phyloP scores from a whole-genome alignment of 257 asterid species.

The Solanum tarapatanum region DNA sequence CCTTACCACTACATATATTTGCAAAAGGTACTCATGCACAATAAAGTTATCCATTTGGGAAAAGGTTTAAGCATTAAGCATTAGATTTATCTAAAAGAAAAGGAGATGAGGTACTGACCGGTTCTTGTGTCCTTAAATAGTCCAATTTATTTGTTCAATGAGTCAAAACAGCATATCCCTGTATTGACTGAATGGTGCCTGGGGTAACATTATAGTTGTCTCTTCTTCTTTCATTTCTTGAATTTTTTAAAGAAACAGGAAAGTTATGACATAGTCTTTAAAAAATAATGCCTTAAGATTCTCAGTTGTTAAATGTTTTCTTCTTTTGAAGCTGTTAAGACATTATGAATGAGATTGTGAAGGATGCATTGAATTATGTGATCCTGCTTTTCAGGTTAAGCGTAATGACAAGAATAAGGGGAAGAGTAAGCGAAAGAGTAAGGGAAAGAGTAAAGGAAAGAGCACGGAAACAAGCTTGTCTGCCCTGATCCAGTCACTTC shows the following conservation, averaged over 20 bases:
- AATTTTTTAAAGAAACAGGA: neutral
- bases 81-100: neutral
- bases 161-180: neutral
- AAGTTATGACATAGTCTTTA: neutral
- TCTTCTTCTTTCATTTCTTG: neutral
- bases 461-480: neutral
- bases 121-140: neutral
- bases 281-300: neutral
- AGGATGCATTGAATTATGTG: neutral
- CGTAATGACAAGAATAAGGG: conserved; percentile 13
- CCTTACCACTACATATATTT: neutral
- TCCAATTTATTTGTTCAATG: neutral
- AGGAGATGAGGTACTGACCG: neutral
- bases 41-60: neutral
- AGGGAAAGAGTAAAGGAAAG: conserved; percentile 20
- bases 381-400: conserved; percentile 26
- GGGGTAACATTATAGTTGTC: neutral
- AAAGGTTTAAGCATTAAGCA: neutral
- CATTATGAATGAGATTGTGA: neutral
- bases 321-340: neutral
- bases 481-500: conserved; percentile 17
- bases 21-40: neutral
- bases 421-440: conserved; percentile 51
- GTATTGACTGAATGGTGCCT: neutral
- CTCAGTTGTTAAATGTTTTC: neutral